Evolutionary conservation across 306 rosid genomes (phyloP), one percentile per base, ranked within the genome.

Genomic region (Morella rubra): DNA sequence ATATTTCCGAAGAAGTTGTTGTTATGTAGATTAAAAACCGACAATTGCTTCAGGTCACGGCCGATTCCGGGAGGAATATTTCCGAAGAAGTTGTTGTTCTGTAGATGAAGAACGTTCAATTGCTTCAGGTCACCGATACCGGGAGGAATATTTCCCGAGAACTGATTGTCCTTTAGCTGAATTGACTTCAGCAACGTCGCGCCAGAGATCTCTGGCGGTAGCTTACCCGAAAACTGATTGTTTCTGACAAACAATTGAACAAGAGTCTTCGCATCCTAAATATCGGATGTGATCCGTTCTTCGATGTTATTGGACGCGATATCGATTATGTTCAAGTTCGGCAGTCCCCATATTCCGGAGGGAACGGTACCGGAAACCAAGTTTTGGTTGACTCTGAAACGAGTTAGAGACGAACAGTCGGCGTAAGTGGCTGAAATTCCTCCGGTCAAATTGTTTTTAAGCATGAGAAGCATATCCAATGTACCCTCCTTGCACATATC

Each of bases 401-500:
- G n/a, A n/a, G n/a, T n/a, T n/a, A n/a, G n/a, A n/a, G n/a, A 81
- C 16, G 12, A 44, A 80, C 99, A 95, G 56, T 77, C 64, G 0
- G 81, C 90, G 44, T 95, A 95, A 1, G 5, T 89, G 0, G 82
- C 81, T 13, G 99, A 97, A 73, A 95, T 95, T 76, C 78, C 82
- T 0, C 99, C 99, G 7, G 97, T 82, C 74, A 95, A 89, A 0
- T 90, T 91, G 86, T 95, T 95, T 86, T 95, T 89, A 55, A 95
- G 91, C 13, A 88, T 18, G 0, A 92, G 85, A 47, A 95, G 82
- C 19, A 13, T 77, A 0, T 0, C 7, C 97, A 95, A 87, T 54
- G 79, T 84, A 60, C 97, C 92, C 73, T 52, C 79, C 4, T 67
- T 84, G 72, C 99, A 95, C 99, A 95, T 95, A 20, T 92, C 77